Percentiles rank a stretch among this genome's conserved stretches.
Conservation (phyloP, 495 filamentous ascomycete species). For the Xylaria acuta region DNA sequence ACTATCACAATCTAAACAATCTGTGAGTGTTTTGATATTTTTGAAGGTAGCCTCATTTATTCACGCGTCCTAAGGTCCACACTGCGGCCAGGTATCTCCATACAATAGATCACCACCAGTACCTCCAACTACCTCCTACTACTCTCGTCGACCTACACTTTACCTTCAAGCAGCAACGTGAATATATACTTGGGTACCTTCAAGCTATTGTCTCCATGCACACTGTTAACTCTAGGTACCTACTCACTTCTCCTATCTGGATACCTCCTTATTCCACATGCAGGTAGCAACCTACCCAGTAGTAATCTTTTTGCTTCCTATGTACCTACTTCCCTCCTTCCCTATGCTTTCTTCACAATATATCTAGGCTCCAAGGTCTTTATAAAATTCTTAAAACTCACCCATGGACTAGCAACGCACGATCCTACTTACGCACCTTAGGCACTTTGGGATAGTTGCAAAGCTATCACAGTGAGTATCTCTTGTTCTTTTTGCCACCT, state of each 20-base stretch:
- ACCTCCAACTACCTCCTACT: not conserved
- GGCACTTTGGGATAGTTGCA: not conserved
- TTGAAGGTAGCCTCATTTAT: not conserved
- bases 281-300: not conserved
- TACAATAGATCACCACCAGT: not conserved
- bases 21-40: not conserved
- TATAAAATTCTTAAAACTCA: not conserved
- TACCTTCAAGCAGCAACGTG: not conserved
- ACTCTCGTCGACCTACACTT: not conserved
- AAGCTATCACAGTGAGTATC: not conserved
- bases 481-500: not conserved
- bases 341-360: not conserved
- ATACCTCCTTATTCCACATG: not conserved
- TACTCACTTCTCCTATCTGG: too few relatives aligned
- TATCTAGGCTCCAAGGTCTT: not conserved
- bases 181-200: conserved; percentile 10
- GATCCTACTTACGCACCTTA: not conserved
- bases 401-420: not conserved
- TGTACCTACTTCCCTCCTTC: not conserved
- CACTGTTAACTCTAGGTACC: not conserved
- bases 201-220: not conserved
- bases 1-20: not conserved
- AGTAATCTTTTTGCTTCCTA: not conserved
- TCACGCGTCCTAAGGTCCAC: not conserved
- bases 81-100: not conserved